Percentiles rank a stretch among this genome's conserved stretches.
Evolutionary conservation across 2,329 filamentous ascomycete species (phyloP).

Genomic region (Fusarium globosum): DNA sequence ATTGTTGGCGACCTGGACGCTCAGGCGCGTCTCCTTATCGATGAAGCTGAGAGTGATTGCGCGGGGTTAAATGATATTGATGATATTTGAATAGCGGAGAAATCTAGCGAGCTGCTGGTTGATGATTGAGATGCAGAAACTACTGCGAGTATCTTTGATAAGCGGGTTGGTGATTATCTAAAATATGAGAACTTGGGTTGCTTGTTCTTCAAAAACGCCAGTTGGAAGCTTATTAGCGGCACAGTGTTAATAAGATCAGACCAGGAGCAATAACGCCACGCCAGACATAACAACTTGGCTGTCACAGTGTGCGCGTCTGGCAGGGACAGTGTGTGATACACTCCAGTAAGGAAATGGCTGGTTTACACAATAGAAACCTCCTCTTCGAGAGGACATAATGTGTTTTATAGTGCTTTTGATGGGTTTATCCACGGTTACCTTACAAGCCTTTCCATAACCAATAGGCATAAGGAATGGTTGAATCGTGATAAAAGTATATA

Average conservation of each 20-base stretch:
- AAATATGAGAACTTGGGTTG: conserved; percentile 24
- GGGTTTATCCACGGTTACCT: too few relatives aligned
- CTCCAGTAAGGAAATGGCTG: conserved; percentile 11
- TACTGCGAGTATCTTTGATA: conserved; percentile 4
- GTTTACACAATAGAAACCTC: background rate
- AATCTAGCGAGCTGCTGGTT: background rate
- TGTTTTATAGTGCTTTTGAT: too few relatives aligned
- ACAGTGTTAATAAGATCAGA: conserved; percentile 36
- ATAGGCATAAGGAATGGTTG: too few relatives aligned
- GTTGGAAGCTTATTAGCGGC: conserved; percentile 36
- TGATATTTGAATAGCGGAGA: background rate
- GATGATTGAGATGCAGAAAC: conserved; percentile 1
- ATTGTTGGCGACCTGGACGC: conserved; percentile 47
- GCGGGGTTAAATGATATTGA: background rate
- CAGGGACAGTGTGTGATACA: conserved; percentile 35
- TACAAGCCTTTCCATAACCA: too few relatives aligned
- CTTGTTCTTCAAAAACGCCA: conserved; percentile 40
- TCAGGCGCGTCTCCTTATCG: conserved; percentile 38
- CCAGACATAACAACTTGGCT: background rate
- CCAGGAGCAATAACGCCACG: background rate
- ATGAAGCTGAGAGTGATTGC: conserved; percentile 13
- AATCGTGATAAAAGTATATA: too few relatives aligned
- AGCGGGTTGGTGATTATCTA: conserved; percentile 17
- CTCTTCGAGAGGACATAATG: too few relatives aligned
- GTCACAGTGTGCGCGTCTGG: conserved; percentile 30